phyloP scores from a whole-genome alignment of 140 eudicot species.

The Erigeron philadelphicus region DNA sequence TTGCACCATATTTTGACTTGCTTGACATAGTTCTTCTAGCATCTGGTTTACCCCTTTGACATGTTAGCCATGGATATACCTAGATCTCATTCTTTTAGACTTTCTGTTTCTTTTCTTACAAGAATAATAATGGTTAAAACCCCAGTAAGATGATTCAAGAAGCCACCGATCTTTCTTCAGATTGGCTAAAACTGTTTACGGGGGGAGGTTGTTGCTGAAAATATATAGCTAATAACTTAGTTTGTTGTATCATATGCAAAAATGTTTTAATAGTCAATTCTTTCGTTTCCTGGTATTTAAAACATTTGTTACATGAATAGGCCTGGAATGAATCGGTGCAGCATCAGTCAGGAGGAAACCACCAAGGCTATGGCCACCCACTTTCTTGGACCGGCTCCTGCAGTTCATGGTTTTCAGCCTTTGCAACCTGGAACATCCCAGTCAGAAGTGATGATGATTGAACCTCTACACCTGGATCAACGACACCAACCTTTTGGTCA shows the following conservation, averaged over 20 bases:
- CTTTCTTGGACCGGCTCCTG: slow-evolving; percentile 42
- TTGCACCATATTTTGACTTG: neutral
- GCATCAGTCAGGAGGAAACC: slow-evolving; percentile 68
- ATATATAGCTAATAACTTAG: neutral
- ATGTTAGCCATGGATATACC: neutral
- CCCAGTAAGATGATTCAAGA: too few species aligned
- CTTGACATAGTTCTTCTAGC: slow-evolving; percentile 8
- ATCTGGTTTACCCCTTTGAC: neutral
- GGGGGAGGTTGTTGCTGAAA: neutral
- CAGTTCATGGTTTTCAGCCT: slow-evolving; percentile 23
- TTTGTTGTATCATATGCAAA: neutral
- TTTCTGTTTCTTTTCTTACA: too few species aligned
- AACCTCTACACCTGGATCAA: slow-evolving; percentile 29
- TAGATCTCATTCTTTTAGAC: neutral
- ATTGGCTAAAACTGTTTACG: too few species aligned
- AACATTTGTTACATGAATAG: slow-evolving; percentile 35
- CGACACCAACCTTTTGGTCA: slow-evolving; percentile 41
- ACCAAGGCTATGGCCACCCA: slow-evolving; percentile 54
- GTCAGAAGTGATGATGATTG: slow-evolving; percentile 33
- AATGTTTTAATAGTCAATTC: neutral
- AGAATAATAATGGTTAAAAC: too few species aligned
- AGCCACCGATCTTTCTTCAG: too few species aligned
- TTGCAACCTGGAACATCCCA: slow-evolving; percentile 20
- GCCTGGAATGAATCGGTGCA: slow-evolving; percentile 93
- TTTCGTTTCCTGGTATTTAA: slow-evolving; percentile 15